Base-by-base conservation (phyloP, 345 rosid genomes). In the Passiflora organensis region DNA sequence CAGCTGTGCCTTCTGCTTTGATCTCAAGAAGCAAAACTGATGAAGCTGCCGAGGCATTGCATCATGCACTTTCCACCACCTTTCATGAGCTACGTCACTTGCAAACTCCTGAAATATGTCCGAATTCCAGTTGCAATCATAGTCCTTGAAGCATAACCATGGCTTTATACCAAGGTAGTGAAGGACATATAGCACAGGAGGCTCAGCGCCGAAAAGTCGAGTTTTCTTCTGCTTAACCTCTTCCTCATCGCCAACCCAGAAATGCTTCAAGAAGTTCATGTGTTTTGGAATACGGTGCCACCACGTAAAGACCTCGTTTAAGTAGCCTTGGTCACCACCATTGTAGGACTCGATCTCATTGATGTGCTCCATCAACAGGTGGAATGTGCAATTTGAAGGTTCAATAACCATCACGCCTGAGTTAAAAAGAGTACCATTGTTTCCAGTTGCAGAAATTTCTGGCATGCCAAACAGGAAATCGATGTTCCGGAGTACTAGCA, bases 391-490 rank as follows among this genome's bases (percentile, higher is more conserved):
- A 54, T 70, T 64, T 25, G 74, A 70, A 22, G 69, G 74, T 57
- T 70, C 69, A 14, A 70, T 70, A 15, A 64, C 65, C 74, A 70
- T 70, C 19, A 70, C 69, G 1, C 74, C 74, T 0, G 74, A 70
- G 44, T 70, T 70, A 37, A 70, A 70, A 48, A 59, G 69, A 13
- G 66, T 59, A 10, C 51, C 74, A 38, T 64, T 55, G 48, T 70
- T 70, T 25, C 74, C 95, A 4, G 65, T 85, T 13, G 96, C 96
- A 3, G 96, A 69, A 60, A 91, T 87, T 70, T 91, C 96, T 0
- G 97, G 96, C 81, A 83, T 80, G 66, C 84, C 84, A 56, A 91
- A 91, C 52, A 91, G 74, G 72, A 87, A 85, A 60, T 87, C 95
- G 0, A 91, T 85, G 70, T 91, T 91, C 53, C 95, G 72, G 13